A percentile compares a stretch with the other conserved stretches of the same genome.
Evolutionary conservation across 352 stramenopile species (phyloP).

Genomic region (Globisporangium parvum): DNA sequence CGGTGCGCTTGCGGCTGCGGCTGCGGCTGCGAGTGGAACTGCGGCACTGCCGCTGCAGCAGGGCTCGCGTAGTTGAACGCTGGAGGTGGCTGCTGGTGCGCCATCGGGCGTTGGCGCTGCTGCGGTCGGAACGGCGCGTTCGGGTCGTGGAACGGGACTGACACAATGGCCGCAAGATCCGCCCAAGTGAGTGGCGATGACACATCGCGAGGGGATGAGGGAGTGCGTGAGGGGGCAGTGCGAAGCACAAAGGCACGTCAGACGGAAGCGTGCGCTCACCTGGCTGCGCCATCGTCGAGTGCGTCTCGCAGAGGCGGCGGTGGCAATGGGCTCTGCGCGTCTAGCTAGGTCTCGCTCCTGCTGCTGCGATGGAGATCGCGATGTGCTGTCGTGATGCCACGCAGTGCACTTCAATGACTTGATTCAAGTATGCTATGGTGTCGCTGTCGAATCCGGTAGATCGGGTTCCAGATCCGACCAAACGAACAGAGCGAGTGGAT

Average conservation of each 20-base stretch:
- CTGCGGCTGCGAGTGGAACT: slow-evolving; percentile 27
- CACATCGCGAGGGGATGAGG: not conserved
- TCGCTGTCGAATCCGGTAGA: too few relatives aligned
- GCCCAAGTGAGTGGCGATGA: not conserved
- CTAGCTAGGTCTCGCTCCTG: not conserved
- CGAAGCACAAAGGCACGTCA: not conserved
- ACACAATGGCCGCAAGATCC: not conserved
- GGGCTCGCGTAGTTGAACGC: slow-evolving; percentile 9
- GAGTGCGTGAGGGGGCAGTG: not conserved
- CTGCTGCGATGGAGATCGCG: not conserved
- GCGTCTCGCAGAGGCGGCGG: not conserved
- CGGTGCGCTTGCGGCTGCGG: slow-evolving; percentile 21
- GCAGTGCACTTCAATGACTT: too few relatives aligned
- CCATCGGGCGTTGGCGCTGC: slow-evolving; percentile 31
- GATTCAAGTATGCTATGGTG: too few relatives aligned
- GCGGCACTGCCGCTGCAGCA: slow-evolving; percentile 11
- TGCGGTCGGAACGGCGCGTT: slow-evolving; percentile 31
- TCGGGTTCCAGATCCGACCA: too few relatives aligned
- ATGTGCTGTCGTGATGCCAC: too few relatives aligned
- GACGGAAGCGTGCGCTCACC: slow-evolving; percentile 8
- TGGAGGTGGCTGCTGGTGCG: slow-evolving; percentile 13
- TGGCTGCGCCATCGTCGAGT: slow-evolving; percentile 24
- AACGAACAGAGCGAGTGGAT: not conserved
- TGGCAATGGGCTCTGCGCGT: not conserved
- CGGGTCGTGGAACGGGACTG: slow-evolving; percentile 55